Base-by-base conservation (phyloP, 2,329 filamentous ascomycete species). In the Fusarium secorum region DNA sequence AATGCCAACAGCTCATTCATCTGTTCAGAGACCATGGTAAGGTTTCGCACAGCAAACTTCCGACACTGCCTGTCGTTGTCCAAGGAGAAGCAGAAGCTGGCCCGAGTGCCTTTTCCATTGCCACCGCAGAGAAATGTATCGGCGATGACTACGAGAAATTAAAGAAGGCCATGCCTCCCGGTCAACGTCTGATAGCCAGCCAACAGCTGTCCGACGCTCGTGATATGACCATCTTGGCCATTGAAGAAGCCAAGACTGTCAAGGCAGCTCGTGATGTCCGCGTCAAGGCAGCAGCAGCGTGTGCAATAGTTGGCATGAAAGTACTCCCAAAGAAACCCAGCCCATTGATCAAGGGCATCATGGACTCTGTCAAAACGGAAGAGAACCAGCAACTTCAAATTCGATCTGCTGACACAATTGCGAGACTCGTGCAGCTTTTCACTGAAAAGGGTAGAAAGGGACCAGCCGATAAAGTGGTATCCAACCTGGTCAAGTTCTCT, bases 341-440 rank as follows among this genome's bases (percentile, higher is more conserved):
- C 68, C 89, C 91, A 22, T 89, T 97, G 17, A 99, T 99, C 82
- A 98, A 97, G 82, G 93, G 91, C 5, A 93, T 99, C 81, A 99
- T 99, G 96, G 96, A 99, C 79, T 98, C 95, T 76, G 89, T 99
- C 77, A 99, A 98, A 82, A 91, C 90, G 39, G 97, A 99, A 78
- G 96, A 98, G 75, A 98, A 97, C 76, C 82, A 91, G 32, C 93
- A 96, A 72, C 85, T 99, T 3, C 96, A 99, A 79, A 89, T 89
- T 74, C 92, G 95, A 28, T 97, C 95, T 32, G 93, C 95, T 4
- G 89, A 88, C 18, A 95, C 94, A 6, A 92, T 99, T 56, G 93
- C 94, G 10, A 88, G 88, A 41, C 89, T 98, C 24, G 91, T 99
- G n/a, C 90, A 93, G 72, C 86, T 96, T 26, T 96, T 98, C 75